Evolutionary conservation across 345 rosid genomes (phyloP), one percentile per base, ranked within the genome.

Genomic region (Populus tremula): DNA sequence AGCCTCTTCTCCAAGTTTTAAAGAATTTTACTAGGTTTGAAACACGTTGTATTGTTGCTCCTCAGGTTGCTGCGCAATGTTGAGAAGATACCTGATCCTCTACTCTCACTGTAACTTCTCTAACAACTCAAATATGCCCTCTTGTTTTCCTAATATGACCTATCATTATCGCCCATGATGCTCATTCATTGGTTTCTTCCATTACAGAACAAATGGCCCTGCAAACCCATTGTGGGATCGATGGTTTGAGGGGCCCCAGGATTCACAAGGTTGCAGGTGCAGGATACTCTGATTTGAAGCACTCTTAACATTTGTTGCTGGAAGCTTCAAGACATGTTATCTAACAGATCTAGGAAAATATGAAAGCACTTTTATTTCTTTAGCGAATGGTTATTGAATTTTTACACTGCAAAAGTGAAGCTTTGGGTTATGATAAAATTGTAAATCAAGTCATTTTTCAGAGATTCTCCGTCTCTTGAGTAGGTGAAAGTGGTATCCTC

Each of bases 201-300:
- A 61, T 73, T 76, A 56, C 94, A 92, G 97, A 86, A 92, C 92
- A 66, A 87, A 35, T 73, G 94, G 92, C 64, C 90, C 91, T 68
- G 56, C 83, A 56, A 83, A 90, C 83, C 83, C 87, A 16, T 63
- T 63, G 69, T 92, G 97, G 92, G 97, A 92, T 64, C 81, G 91
- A 73, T 92, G 97, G 94, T 92, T 92, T 82, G 92, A 92, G 82
- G 85, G 92, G 78, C 89, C 91, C 1, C 90, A 85, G 71, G 90
- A 90, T 66, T 80, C 89, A 36, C 84, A 79, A 75, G 92, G 89
- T 59, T 92, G 92, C 87, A 78, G 81, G 78, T 92, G 97, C 78
- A 76, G 79, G 69, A 88, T 92, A 75, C 93, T 92, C 70, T 92
- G 86, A 88, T 78, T 23, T 63, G 76, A 47, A 78, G 72, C 67